These are phyloP conservation scores for Ascochyta pisi DNA, from an alignment of 2,329 filamentous ascomycete genomes.

Conservation along the genomic window DNA sequence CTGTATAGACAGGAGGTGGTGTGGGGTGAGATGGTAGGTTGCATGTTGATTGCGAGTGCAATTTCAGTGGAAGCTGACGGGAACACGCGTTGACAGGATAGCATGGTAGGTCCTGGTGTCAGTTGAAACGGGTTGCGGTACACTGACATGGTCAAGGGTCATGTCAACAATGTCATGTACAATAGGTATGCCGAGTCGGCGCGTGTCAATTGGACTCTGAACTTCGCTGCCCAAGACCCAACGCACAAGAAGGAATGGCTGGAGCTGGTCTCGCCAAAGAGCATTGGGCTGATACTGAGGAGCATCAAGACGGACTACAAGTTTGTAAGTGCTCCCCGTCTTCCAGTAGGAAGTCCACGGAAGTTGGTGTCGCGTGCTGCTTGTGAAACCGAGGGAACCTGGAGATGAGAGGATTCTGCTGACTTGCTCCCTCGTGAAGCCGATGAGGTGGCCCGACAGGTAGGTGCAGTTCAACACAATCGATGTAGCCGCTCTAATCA, in stretches of 20 bases:
- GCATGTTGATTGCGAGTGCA: neutral
- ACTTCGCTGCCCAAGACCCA: conserved; percentile 71
- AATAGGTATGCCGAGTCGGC: conserved; percentile 83
- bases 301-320: conserved; percentile 87
- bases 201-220: conserved; percentile 77
- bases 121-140: neutral
- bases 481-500: neutral
- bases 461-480: conserved; percentile 7
- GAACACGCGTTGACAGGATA: conserved; percentile 49
- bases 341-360: conserved; percentile 10
- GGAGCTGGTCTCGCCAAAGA: conserved; percentile 70
- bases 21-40: conserved; percentile 83
- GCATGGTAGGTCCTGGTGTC: conserved; percentile 55
- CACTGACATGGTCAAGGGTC: conserved; percentile 57
- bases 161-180: conserved; percentile 89
- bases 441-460: conserved; percentile 81
- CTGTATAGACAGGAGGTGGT: conserved; percentile 72
- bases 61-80: neutral
- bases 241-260: conserved; percentile 69
- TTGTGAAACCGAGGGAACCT: conserved; percentile 1
- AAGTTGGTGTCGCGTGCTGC: conserved; percentile 3
- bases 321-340: conserved; percentile 66
- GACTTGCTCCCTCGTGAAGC: conserved; percentile 47
- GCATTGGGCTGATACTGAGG: conserved; percentile 76
- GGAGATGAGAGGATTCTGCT: conserved; percentile 7